Conservation (phyloP, 1,284 basidiomycete genomes). For the Tilletia horrida region DNA sequence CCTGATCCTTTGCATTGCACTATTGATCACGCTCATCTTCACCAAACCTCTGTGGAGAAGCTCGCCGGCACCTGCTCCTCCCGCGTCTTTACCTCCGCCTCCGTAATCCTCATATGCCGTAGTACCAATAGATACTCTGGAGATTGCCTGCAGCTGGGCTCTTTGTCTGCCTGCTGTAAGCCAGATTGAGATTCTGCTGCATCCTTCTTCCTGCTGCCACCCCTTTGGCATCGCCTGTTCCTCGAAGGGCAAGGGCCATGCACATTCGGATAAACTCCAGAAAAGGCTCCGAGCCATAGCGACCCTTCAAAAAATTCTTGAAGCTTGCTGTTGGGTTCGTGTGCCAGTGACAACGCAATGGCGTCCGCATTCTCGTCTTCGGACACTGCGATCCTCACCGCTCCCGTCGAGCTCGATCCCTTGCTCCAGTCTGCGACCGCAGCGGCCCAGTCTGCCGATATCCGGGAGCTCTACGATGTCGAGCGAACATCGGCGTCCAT, state of each 20-base stretch:
- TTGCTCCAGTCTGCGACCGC: slow-evolving; percentile 42
- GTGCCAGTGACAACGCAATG: not conserved
- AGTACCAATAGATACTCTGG: not conserved
- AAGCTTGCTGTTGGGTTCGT: not conserved
- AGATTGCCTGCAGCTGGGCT: not conserved
- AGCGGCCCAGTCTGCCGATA: slow-evolving; percentile 31
- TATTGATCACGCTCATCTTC: slow-evolving; percentile 73
- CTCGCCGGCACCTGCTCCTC: not conserved
- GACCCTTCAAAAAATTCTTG: not conserved
- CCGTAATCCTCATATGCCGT: not conserved
- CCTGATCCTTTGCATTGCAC: slow-evolving; percentile 81
- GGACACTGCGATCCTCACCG: slow-evolving; percentile 47
- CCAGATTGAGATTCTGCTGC: too few relatives aligned
- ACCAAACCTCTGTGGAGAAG: slow-evolving; percentile 65
- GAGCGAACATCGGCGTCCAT: slow-evolving; percentile 33
- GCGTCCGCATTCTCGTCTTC: slow-evolving; percentile 41
- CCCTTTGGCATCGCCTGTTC: too few relatives aligned
- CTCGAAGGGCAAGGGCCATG: too few relatives aligned
- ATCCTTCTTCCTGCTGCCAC: too few relatives aligned
- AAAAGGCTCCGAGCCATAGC: not conserved
- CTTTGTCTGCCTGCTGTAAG: too few relatives aligned
- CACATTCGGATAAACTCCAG: not conserved
- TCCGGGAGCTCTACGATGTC: slow-evolving; percentile 42
- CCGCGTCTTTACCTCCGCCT: not conserved
- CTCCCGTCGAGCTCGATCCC: slow-evolving; percentile 38